A percentile compares a stretch with the other conserved stretches of the same genome.
phyloP scores from a whole-genome alignment of 305 asterid species.

The Euphrasia arctica region DNA sequence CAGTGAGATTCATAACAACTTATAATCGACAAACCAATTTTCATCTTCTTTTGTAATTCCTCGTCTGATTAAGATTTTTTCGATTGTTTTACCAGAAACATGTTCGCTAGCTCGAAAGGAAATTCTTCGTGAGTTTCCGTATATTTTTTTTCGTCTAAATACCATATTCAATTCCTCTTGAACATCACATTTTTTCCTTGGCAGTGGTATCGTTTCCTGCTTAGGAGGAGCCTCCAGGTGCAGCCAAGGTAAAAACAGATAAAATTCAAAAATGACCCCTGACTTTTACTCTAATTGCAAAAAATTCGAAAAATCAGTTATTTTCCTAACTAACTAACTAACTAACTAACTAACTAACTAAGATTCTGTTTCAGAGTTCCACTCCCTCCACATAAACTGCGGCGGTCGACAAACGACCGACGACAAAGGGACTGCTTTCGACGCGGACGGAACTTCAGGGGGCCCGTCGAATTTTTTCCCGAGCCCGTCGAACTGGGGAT shows the following conservation, averaged over 20 bases:
- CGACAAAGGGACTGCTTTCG: slow-evolving; percentile 28
- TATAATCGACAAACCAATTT: too few relatives aligned
- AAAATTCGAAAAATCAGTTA: too few relatives aligned
- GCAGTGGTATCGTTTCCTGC: slow-evolving; percentile 54
- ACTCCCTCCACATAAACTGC: slow-evolving; percentile 40
- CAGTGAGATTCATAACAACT: slow-evolving; percentile 37
- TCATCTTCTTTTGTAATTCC: background rate
- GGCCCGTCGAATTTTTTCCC: slow-evolving; percentile 30
- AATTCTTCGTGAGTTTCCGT: slow-evolving; percentile 10
- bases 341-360: too few relatives aligned
- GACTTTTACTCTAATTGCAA: background rate
- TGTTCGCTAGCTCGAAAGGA: slow-evolving; percentile 52
- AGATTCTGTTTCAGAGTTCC: slow-evolving; percentile 24
- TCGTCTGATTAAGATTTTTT: slow-evolving; percentile 16
- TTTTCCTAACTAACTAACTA: too few relatives aligned
- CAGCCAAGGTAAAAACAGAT: slow-evolving; percentile 32
- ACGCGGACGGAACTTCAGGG: slow-evolving; percentile 28
- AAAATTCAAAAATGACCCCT: background rate
- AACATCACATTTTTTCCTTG: slow-evolving; percentile 16
- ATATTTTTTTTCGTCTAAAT: too few relatives aligned
- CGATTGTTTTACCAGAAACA: slow-evolving; percentile 34
- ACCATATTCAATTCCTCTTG: too few relatives aligned
- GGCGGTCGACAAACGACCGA: slow-evolving; percentile 34
- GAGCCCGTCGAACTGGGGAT: slow-evolving; percentile 39
- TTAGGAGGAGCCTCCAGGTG: slow-evolving; percentile 31